Percentiles rank a stretch among this genome's conserved stretches.
Conservation (phyloP, 768 basidiomycete species). For the Amanita phalloides region DNA sequence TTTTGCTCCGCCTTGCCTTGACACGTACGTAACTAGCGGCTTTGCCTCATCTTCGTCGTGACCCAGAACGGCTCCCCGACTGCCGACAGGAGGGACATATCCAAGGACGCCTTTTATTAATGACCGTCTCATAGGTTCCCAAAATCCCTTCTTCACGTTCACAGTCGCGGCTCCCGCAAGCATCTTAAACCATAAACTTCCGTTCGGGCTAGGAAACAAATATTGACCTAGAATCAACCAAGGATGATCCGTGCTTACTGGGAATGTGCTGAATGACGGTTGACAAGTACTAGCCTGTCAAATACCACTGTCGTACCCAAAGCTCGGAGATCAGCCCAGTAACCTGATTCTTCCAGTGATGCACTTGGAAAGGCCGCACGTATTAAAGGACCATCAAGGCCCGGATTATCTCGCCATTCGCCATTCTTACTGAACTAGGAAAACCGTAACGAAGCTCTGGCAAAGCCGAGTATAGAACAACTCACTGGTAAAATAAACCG, state of each 20-base stretch:
- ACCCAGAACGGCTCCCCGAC: constrained; percentile 9
- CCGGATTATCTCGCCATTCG: constrained; percentile 50
- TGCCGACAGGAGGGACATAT: constrained; percentile 15
- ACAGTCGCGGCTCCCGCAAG: constrained; percentile 23
- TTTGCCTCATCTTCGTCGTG: constrained; percentile 2
- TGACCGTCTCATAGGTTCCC: constrained; percentile 22
- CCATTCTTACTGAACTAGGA: constrained; percentile 14
- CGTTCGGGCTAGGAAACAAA: constrained; percentile 15
- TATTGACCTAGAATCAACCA: constrained; percentile 9
- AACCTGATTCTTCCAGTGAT: constrained; percentile 43
- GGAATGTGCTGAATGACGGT: constrained; percentile 50
- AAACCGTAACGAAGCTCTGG: not conserved
- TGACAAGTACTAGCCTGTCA: constrained; percentile 48
- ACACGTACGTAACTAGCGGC: constrained; percentile 44
- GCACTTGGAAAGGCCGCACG: constrained; percentile 52
- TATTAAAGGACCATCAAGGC: constrained; percentile 53
- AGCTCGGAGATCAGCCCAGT: constrained; percentile 51
- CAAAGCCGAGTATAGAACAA: not conserved
- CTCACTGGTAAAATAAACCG: constrained; percentile 22
- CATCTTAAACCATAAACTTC: constrained; percentile 23
- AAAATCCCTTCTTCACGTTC: constrained; percentile 18
- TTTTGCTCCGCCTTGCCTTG: constrained; percentile 34
- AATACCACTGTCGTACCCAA: constrained; percentile 43
- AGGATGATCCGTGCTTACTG: constrained; percentile 17
- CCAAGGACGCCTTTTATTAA: constrained; percentile 21